Base-by-base conservation (phyloP, 2,329 filamentous ascomycete genomes). In the Fusarium coicis region DNA sequence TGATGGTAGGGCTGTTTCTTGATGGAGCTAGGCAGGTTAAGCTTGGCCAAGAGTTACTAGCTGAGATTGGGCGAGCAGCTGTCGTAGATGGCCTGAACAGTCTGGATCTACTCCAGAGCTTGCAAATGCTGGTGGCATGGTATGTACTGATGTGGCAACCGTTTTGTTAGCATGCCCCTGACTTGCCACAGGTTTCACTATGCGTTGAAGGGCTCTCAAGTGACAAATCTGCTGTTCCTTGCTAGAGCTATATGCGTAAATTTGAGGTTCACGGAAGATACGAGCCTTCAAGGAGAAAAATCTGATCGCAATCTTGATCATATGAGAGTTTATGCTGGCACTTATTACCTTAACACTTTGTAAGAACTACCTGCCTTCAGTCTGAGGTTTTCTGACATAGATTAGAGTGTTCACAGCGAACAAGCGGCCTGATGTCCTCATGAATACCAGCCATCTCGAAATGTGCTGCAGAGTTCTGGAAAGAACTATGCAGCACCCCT, bases 281-380 rank as follows among this genome's bases (percentile, higher is more conserved):
- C 49, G 2, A 67, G 62, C 15, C 65, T 78, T n/a, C 68, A 73
- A 26, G 75, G 74, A 28, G 68, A 71, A 10, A 71, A 61, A 47
- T 63, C 55, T 44, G 54, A 70, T 73, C 77, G 52, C 80, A 79
- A 78, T 28, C 70, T 87, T 15, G 85, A 87, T 62, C 77, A 83
- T 50, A 83, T 87, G 78, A 81, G 87, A 49, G 85, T 85, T 0
- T 87, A 85, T 74, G 82, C 82, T 2, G 86, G 85, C 5, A 85
- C 84, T 8, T 88, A 87, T 65, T 88, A 88, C 61, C 72, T 88
- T 8, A 85, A 86, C 36, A 85, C 86, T 11, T 73, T 86, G 85
- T 87, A 66, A 75, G 84, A 79, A 5, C 4, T 36, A 14, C 36
- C n/a, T 18, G 30, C 21, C 11, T 8, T 18, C 10, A 14, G 14